phyloP scores from a whole-genome alignment of 2,329 filamentous ascomycete genomes.

The Fusarium stilboides region DNA sequence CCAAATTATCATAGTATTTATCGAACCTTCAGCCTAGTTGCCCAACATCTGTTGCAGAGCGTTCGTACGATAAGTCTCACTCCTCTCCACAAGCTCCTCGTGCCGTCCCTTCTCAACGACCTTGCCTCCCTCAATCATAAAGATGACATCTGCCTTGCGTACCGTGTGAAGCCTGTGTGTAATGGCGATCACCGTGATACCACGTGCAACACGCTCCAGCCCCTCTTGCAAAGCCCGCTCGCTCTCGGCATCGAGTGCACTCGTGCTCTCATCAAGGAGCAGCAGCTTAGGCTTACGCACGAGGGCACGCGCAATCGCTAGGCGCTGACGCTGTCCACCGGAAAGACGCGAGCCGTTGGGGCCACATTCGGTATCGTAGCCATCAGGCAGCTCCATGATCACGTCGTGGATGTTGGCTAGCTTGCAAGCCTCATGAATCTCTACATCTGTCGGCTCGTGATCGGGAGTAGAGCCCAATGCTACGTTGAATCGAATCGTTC shows the following conservation, averaged over 20 bases:
- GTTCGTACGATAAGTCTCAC: constrained; percentile 68
- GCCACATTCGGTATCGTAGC: constrained; percentile 77
- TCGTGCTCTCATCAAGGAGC: constrained; percentile 87
- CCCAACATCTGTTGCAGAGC: constrained; percentile 66
- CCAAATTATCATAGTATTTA: background rate
- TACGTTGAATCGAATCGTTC: constrained; percentile 70
- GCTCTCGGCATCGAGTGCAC: constrained; percentile 80
- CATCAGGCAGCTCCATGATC: constrained; percentile 73
- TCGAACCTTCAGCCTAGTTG: background rate
- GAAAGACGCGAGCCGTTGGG: constrained; percentile 82
- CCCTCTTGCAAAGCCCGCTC: constrained; percentile 77
- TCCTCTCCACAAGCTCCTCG: constrained; percentile 67
- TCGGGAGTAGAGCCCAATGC: constrained; percentile 68
- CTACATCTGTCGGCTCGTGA: constrained; percentile 68
- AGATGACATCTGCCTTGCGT: constrained; percentile 70
- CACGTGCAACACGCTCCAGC: constrained; percentile 70
- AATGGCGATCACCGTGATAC: constrained; percentile 71
- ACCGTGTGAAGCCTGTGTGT: constrained; percentile 72
- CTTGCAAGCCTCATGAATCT: constrained; percentile 77
- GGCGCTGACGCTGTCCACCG: constrained; percentile 83
- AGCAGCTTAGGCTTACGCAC: constrained; percentile 80
- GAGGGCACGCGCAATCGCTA: constrained; percentile 84
- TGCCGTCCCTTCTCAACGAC: constrained; percentile 68
- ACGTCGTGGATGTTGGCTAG: constrained; percentile 80
- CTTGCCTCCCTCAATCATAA: constrained; percentile 68